phyloP scores from a whole-genome alignment of 768 basidiomycete genomes.

The Termitomyces bulborhizus region DNA sequence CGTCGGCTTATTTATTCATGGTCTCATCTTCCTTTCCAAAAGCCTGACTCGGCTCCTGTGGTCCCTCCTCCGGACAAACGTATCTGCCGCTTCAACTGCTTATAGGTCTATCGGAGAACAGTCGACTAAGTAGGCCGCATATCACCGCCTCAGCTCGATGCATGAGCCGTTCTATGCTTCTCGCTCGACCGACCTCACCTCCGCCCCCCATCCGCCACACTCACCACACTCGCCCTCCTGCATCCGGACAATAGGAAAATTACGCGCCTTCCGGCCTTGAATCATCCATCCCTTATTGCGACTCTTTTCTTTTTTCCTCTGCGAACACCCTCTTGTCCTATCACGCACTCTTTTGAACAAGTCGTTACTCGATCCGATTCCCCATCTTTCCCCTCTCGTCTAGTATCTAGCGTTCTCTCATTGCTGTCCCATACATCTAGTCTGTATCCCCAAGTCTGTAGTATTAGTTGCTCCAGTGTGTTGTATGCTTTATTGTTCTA shows the following conservation, averaged over 20 bases:
- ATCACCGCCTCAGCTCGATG: conserved; percentile 2
- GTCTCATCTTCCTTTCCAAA: background rate
- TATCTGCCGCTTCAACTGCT: conserved; percentile 7
- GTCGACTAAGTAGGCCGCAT: background rate
- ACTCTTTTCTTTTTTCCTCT: background rate
- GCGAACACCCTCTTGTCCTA: background rate
- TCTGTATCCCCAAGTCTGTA: background rate
- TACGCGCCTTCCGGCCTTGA: too few species aligned
- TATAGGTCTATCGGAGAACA: background rate
- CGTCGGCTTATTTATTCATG: background rate
- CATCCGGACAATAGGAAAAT: too few species aligned
- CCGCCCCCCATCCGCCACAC: background rate
- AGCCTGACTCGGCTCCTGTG: background rate
- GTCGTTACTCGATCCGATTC: background rate
- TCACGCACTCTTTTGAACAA: background rate
- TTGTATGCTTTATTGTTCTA: background rate
- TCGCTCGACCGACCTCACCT: background rate
- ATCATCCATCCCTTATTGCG: background rate
- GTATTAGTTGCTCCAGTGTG: background rate
- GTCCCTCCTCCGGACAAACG: conserved; percentile 1
- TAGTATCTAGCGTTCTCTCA: background rate
- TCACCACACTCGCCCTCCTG: background rate
- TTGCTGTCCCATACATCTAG: background rate
- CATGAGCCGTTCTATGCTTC: background rate
- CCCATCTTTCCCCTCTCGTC: background rate